phyloP scores from a whole-genome alignment of 495 filamentous ascomycete species.

The Hyaloscypha bicolor region DNA sequence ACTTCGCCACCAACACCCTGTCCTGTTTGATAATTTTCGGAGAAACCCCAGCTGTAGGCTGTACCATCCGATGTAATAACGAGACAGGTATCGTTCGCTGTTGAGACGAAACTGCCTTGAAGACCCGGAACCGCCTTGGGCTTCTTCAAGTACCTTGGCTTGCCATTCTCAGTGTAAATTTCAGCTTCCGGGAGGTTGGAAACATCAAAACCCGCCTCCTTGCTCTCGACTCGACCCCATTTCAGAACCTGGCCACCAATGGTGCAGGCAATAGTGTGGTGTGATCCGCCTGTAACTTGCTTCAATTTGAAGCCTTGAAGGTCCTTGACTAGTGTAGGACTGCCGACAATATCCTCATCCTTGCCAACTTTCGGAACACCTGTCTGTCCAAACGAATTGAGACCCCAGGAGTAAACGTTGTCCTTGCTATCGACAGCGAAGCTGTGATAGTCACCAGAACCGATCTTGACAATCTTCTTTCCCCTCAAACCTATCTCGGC shows the following conservation, averaged over 20 bases:
- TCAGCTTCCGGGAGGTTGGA: conserved; percentile 53
- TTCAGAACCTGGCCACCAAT: conserved; percentile 62
- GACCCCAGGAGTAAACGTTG: conserved; percentile 79
- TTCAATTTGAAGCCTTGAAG: conserved; percentile 56
- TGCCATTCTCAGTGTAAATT: conserved; percentile 47
- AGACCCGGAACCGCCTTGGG: conserved; percentile 48
- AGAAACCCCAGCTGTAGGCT: conserved; percentile 74
- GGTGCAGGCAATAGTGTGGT: conserved; percentile 68
- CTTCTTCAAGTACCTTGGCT: conserved; percentile 56
- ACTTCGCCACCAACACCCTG: conserved; percentile 61
- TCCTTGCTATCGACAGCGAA: conserved; percentile 76
- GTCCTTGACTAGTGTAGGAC: conserved; percentile 58
- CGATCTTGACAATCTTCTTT: conserved; percentile 57
- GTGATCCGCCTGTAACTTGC: conserved; percentile 64
- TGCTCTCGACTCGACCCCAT: conserved; percentile 70
- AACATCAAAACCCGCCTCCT: conserved; percentile 60
- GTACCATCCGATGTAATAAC: conserved; percentile 59
- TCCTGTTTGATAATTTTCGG: conserved; percentile 67
- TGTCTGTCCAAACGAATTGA: conserved; percentile 85
- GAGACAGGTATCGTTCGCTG: conserved; percentile 62
- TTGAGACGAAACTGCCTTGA: conserved; percentile 42
- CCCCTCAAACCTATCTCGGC: conserved; percentile 67
- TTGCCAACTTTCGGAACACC: conserved; percentile 55
- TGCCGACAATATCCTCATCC: conserved; percentile 63
- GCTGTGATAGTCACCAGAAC: conserved; percentile 68